Conservation (phyloP, 2,329 filamentous ascomycete species). For the Cladorrhinum sp. region DNA sequence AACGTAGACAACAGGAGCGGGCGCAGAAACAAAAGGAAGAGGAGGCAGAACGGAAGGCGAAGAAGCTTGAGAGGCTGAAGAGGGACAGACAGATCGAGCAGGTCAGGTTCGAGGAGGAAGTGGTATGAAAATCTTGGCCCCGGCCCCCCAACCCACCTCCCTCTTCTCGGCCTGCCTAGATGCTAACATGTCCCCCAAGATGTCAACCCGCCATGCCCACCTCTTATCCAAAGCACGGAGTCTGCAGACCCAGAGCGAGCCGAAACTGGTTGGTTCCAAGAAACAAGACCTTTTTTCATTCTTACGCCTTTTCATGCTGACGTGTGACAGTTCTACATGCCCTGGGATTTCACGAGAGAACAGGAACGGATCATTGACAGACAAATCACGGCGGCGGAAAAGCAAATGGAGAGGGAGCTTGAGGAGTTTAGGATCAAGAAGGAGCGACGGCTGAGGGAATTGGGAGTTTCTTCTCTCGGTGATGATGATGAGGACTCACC, state of each 20-base stretch:
- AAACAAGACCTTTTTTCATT: background rate
- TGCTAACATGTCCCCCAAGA: conserved; percentile 46
- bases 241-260: conserved; percentile 67
- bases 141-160: too few species aligned
- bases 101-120: too few species aligned
- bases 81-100: conserved; percentile 63
- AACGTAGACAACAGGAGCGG: conserved; percentile 75
- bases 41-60: conserved; percentile 63
- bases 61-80: conserved; percentile 61
- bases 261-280: conserved; percentile 69
- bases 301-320: conserved; percentile 8
- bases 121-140: too few species aligned
- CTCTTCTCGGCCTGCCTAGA: too few species aligned
- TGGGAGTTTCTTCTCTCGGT: conserved; percentile 15
- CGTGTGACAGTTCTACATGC: conserved; percentile 70
- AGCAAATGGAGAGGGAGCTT: conserved; percentile 61
- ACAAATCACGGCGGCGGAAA: conserved; percentile 66
- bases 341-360: conserved; percentile 68
- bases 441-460: conserved; percentile 39
- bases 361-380: conserved; percentile 69
- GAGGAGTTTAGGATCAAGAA: conserved; percentile 57
- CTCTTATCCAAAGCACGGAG: conserved; percentile 69
- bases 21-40: conserved; percentile 69
- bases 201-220: conserved; percentile 71
- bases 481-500: background rate